Evolutionary conservation across 2,329 filamentous ascomycete genomes (phyloP), one percentile per base, ranked within the genome.

Genomic region (Monosporascus sp.): DNA sequence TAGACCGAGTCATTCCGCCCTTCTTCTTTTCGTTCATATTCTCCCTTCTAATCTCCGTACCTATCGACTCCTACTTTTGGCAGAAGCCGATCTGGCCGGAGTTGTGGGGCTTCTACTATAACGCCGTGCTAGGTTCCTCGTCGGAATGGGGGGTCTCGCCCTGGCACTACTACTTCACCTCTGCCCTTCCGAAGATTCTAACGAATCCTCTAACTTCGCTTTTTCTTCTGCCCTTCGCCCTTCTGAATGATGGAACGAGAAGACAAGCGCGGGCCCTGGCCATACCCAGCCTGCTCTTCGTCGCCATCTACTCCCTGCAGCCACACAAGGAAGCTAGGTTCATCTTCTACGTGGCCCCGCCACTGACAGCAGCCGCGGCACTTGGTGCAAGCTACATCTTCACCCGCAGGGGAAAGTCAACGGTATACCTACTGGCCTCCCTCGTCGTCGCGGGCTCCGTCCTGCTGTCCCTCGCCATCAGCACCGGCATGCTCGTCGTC

Each of bases 321-420:
- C 92, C 93, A 0, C 94, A 99, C 75, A 99, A 99, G 69, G 94
- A 99, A 73, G 88, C 91, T 69, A 88, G 94, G 19, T 99, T 99
- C 76, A 86, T 99, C 61, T 85, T 97, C 64, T 97, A 97, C 72
- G 80, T 84, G 50, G 79, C 96, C 24, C 94, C 94, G 0, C 79
- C 87, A 0, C 75, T 97, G 31, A 96, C 92, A 0, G 87, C 87
- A 11, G 82, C 86, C 3, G 87, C 91, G 0, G 86, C 90, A 3
- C 78, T 90, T 5, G 86, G 85, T 20, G 90, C 91, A 16, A 81
- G 84, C 52, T 86, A 84, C 70, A 73, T 95, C 59, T 88, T 83
- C 73, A 78, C 75, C 1, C 85, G 87, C 41, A 76, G 82, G n/a
- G 65, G 74, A 5, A 92, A 91, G 66, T 82, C 80, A 1, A 17